Base-by-base conservation (phyloP, 2,329 filamentous ascomycete species). In the Alternaria postmessia region DNA sequence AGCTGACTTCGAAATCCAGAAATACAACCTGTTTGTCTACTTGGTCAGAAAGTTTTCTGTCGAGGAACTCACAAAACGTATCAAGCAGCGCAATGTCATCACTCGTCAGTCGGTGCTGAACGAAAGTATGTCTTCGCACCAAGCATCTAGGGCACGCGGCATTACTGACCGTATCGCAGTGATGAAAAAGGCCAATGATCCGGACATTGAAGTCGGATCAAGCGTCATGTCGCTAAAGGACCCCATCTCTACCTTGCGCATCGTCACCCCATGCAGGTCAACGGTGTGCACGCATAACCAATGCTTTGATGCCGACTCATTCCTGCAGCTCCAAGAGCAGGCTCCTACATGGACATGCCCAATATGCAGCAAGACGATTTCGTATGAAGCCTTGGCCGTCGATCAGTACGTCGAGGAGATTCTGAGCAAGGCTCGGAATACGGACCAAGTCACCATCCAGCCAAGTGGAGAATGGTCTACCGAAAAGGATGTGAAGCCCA, bases 291-390 rank as follows among this genome's bases (percentile, higher is more conserved):
- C 87, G 3, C 95, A 99, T 77, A 91, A 95, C 26, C 93, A 96
- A 75, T 99, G 95, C 76, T 99, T 98, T 69, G 95, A 99, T 77
- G 94, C 91, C 3, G 90, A 88, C 3, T 96, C 93, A 2, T 99
- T 97, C 75, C 84, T 99, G 20, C 92, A 97, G 70, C 81, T 99
- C 28, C 94, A 98, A 76, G 93, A 98, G 76, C 95, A 99, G 81
- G 94, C 93, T 0, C 95, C 95, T 0, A 96, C 95, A 18, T 99
- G 95, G 95, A 85, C 89, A n/a, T 99, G 95, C 72, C 95, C 95
- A 0, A 90, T 97, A 22, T 99, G 95, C 82, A 94, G 90, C 78
- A 96, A 94, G 73, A 80, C 87, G 0, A 89, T 93, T 2, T 88
- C 89, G 0, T 99, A 92, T 77, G 91, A 94, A 51, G 89, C 87